Evolutionary conservation across 768 basidiomycete species (phyloP), one percentile per base, ranked within the genome.

Genomic region (Podaxis sp.): DNA sequence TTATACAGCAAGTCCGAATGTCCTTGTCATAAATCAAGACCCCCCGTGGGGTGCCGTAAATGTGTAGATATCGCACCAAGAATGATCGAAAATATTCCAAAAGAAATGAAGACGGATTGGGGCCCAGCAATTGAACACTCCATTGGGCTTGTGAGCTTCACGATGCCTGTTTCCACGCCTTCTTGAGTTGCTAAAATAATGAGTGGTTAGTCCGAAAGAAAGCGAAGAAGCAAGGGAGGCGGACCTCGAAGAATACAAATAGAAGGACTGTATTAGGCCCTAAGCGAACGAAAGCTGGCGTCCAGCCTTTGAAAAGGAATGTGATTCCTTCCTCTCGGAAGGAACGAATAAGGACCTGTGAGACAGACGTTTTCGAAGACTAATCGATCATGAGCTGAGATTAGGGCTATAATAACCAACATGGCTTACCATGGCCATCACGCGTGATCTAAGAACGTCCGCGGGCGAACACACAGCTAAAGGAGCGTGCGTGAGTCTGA

Each of bases 261-360:
- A 94, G 83, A 4, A 94, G 77, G 38, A 95, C 80, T 1, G 93
- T 94, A 71, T 93, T 93, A 1, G 92, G 92, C 30, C 88, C 92
- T 48, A 95, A 75, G 53, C 93, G 87, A 67, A 90, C 85, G 75
- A 93, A 95, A 7, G 93, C 90, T 2, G 93, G 93, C 17, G 90
- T 90, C 93, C 93, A 95, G 38, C 93, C 93, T 72, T 91, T 93
- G 75, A 95, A 91, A 59, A 94, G 77, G 72, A 94, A 93, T 63
- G 80, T 78, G 9, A 85, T 81, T 0, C 93, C 93, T 78, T 95
- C 93, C 68, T 87, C 80, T 44, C 81, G 82, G 39, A 92, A 74
- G 3, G 91, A 90, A 48, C 73, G 78, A 30, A 74, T 76, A 12
- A 92, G 72, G 30, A 92, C 79, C 59, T 83, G 78, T 22, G 84